Conservation (phyloP, 2,329 filamentous ascomycete species). For the Colletotrichum cuscutae region DNA sequence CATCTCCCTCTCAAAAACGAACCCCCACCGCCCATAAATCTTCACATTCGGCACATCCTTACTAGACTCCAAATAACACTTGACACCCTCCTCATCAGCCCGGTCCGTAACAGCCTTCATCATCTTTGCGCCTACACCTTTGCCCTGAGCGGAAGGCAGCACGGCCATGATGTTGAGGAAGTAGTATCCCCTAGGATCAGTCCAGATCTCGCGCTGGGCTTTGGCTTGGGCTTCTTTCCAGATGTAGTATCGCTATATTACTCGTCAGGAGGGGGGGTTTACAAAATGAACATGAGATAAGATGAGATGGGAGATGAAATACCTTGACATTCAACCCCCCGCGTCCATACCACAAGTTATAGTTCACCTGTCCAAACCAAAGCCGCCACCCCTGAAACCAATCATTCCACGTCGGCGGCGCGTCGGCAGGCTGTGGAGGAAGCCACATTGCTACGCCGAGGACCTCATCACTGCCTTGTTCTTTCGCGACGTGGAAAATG, state of each 20-base stretch:
- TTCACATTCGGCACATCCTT: slow-evolving; percentile 74
- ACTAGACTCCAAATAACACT: slow-evolving; percentile 78
- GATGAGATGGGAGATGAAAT: slow-evolving; percentile 2
- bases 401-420: slow-evolving; percentile 67
- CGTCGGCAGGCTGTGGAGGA: slow-evolving; percentile 59
- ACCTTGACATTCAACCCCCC: slow-evolving; percentile 73
- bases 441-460: slow-evolving; percentile 81
- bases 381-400: slow-evolving; percentile 74
- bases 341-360: slow-evolving; percentile 75
- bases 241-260: slow-evolving; percentile 71
- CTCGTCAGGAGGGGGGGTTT: too few relatives aligned
- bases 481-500: slow-evolving; percentile 76
- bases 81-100: slow-evolving; percentile 72
- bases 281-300: too few relatives aligned
- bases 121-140: slow-evolving; percentile 72
- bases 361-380: slow-evolving; percentile 71
- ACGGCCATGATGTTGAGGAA: slow-evolving; percentile 83
- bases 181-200: slow-evolving; percentile 74
- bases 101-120: slow-evolving; percentile 70
- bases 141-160: slow-evolving; percentile 70
- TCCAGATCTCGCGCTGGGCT: slow-evolving; percentile 72
- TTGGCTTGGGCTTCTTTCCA: slow-evolving; percentile 75
- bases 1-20: slow-evolving; percentile 72
- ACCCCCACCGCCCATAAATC: slow-evolving; percentile 78
- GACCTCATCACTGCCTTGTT: slow-evolving; percentile 62